Conservation (phyloP, 441 rosid species). For the Macaranga tanarius region DNA sequence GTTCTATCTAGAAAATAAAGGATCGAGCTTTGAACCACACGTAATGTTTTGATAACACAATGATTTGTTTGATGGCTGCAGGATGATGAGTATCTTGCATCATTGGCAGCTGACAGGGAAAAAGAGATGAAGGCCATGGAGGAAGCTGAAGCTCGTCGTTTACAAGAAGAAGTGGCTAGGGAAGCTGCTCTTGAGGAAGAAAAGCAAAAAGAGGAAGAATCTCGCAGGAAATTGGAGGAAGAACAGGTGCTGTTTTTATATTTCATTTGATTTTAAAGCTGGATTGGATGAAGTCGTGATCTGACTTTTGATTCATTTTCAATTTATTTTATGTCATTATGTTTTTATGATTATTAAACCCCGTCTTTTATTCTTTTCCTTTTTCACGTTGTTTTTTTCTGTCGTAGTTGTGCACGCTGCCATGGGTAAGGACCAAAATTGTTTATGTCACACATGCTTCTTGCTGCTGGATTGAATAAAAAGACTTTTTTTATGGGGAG, state of each 20-base stretch:
- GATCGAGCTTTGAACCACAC: slow-evolving; percentile 7
- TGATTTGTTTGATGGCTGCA: slow-evolving; percentile 33
- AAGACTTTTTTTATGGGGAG: not conserved
- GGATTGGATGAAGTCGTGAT: not conserved
- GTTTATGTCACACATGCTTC: not conserved
- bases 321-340: not conserved
- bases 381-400: not conserved
- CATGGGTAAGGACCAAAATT: not conserved
- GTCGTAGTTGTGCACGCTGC: not conserved
- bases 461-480: not conserved
- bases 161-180: slow-evolving; percentile 74
- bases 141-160: slow-evolving; percentile 80
- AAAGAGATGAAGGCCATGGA: slow-evolving; percentile 75
- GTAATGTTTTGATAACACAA: slow-evolving; percentile 9
- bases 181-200: slow-evolving; percentile 78
- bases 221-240: slow-evolving; percentile 71
- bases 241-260: slow-evolving; percentile 54
- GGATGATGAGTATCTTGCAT: slow-evolving; percentile 95
- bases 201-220: slow-evolving; percentile 68
- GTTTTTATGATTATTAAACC: not conserved
- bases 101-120: slow-evolving; percentile 95
- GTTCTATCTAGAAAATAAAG: not conserved
- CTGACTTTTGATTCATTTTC: not conserved
- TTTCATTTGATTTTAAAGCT: not conserved
- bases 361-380: too few species aligned